Evolutionary conservation across 345 rosid species (phyloP).

Genomic region (Gossypium thurberi): DNA sequence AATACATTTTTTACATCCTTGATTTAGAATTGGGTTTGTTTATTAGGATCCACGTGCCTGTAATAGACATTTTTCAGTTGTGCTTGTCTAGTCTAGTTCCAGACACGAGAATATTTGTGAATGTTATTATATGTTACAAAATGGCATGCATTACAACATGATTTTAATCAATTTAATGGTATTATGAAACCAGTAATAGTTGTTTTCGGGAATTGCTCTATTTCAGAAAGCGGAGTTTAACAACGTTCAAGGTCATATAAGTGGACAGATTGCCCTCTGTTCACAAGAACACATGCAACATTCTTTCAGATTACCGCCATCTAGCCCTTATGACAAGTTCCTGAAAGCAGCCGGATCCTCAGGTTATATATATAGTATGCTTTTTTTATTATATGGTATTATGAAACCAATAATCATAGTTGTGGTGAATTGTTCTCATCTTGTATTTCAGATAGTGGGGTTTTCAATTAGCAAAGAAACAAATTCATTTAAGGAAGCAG

Average conservation of each 20-base stretch:
- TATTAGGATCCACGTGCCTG: background rate
- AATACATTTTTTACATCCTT: background rate
- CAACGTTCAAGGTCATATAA: constrained; percentile 23
- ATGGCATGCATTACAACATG: background rate
- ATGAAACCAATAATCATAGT: background rate
- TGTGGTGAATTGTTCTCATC: background rate
- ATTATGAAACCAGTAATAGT: background rate
- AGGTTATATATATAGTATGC: background rate
- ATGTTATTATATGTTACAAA: background rate
- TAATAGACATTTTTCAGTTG: background rate
- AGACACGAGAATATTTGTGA: background rate
- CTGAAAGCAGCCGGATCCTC: constrained; percentile 80
- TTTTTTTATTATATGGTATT: background rate
- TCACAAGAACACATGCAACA: constrained; percentile 38
- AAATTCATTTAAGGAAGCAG: constrained; percentile 27
- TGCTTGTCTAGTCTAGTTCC: background rate
- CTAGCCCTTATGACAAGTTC: constrained; percentile 85
- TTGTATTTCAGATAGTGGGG: constrained; percentile 36
- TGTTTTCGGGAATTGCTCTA: background rate
- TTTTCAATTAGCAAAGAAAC: constrained; percentile 13
- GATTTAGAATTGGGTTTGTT: background rate
- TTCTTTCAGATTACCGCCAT: constrained; percentile 68
- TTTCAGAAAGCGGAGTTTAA: constrained; percentile 34
- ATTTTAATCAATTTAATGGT: background rate
- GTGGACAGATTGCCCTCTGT: constrained; percentile 32